These are phyloP conservation scores for Beauveria medogensis DNA, from an alignment of 2,329 filamentous ascomycete genomes.

Conservation along the genomic window DNA sequence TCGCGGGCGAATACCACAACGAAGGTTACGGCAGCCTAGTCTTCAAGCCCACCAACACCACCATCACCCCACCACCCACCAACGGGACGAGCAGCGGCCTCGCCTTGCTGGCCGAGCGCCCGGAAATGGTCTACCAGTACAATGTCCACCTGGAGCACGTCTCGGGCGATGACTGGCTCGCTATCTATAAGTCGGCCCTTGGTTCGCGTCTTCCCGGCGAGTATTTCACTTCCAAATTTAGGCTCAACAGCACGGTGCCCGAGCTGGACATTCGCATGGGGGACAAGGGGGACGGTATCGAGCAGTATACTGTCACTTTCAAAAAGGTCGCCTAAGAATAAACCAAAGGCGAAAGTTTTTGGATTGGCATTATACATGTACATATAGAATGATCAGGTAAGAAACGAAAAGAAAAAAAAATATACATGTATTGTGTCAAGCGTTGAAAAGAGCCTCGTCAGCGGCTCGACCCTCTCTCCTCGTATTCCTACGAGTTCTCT, in stretches of 20 bases:
- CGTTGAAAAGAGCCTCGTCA: background rate
- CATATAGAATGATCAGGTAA: background rate
- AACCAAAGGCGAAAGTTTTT: background rate
- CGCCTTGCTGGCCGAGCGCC: background rate
- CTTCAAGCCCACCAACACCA: background rate
- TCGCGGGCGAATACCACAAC: background rate
- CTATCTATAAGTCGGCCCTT: background rate
- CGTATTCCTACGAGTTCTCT: background rate
- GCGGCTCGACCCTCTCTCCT: slow-evolving; percentile 8
- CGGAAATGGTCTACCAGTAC: background rate
- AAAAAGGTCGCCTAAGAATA: background rate
- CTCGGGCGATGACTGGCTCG: background rate
- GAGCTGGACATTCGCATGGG: background rate
- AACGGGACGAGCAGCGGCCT: too few relatives aligned
- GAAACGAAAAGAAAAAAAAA: background rate
- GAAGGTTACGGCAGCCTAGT: background rate
- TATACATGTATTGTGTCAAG: background rate
- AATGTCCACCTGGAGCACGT: background rate
- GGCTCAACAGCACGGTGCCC: background rate
- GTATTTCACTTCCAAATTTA: background rate
- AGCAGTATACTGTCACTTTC: background rate
- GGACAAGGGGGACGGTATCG: fast-evolving
- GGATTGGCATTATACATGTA: background rate
- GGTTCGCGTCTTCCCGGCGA: background rate
- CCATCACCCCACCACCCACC: too few relatives aligned